Conservation (phyloP, 768 basidiomycete genomes). For the Floccularia luteovirens region DNA sequence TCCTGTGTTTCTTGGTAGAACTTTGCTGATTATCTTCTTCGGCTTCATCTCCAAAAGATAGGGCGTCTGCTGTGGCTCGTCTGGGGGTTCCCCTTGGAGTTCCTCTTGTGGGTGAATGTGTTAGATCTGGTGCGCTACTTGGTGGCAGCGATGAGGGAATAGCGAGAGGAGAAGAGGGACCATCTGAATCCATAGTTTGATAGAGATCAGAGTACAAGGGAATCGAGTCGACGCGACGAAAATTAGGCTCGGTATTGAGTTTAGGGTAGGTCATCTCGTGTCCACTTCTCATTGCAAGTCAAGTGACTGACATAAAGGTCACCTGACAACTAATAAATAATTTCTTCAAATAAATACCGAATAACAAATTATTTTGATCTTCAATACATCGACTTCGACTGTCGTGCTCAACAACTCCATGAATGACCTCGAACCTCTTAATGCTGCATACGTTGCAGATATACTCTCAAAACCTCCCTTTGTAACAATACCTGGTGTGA, state of each 20-base stretch:
- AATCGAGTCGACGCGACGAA: conserved; percentile 25
- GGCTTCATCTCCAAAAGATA: conserved; percentile 49
- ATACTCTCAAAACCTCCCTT: conserved; percentile 67
- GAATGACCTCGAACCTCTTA: conserved; percentile 55
- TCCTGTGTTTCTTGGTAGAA: conserved; percentile 27
- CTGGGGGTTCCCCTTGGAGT: conserved; percentile 29
- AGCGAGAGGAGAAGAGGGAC: conserved; percentile 48
- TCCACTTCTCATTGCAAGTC: conserved; percentile 1
- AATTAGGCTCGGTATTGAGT: conserved; percentile 19
- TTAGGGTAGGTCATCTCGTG: conserved; percentile 36
- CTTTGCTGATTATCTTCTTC: conserved; percentile 30
- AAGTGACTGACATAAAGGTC: too few species aligned
- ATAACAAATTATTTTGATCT: too few species aligned
- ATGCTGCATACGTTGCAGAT: conserved; percentile 55
- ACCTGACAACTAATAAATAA: too few species aligned
- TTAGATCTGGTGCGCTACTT: conserved; percentile 36
- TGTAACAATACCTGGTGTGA: conserved; percentile 61
- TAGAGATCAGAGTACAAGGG: conserved; percentile 4
- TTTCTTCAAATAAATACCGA: too few species aligned
- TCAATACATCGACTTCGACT: too few species aligned
- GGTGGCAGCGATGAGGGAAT: conserved; percentile 45
- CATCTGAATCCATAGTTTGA: conserved; percentile 45
- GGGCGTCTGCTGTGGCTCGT: conserved; percentile 41
- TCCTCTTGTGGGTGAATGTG: conserved; percentile 21
- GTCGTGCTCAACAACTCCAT: too few species aligned